Evolutionary conservation across 768 basidiomycete genomes (phyloP), one percentile per base, ranked within the genome.

Genomic region (Hygrocybe coccinea): DNA sequence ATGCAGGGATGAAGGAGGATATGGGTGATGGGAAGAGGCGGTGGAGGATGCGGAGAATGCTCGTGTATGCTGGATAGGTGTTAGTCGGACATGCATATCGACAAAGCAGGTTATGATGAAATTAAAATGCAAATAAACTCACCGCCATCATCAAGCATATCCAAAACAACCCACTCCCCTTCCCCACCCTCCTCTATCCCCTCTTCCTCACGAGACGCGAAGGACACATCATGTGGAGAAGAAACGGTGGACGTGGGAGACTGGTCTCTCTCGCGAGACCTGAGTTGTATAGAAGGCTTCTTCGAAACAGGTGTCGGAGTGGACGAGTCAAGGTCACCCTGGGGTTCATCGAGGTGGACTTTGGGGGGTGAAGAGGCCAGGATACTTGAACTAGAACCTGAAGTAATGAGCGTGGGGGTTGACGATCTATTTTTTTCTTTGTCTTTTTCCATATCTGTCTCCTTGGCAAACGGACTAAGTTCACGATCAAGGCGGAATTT

Each of bases 1-100:
- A 25, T 2, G 67, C 60, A 1, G 71, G 62, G 25, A 77, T 60
- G 57, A 82, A 83, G 0, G 74, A 72, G 0, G 80, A 79, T 1
- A 77, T 64, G 0, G 66, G 65, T 11, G 48, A 58, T 14, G 66
- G 60, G 0, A 66, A 61, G 12, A 67, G 63, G 2, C 74, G 73
- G 49, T 74, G 73, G 24, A 74, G 67, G 51, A 75, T 65, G 29
- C 73, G 74, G 7, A 74, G 64, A 7, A 74, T 64, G 9, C 64
- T 70, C n/a, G 65, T 68, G 58, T 72, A 72, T 1, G 74, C 74
- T 73, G 45, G 3, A 12, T 1, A 15, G 5, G 10, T 6, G 21
- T 44, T 19, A 35, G 24, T 21, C 38, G 39, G 24, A n/a, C 5
- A 22, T 29, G 8, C 29, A 29, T 29, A 33, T 22, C 17, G 14